Percentiles rank a stretch among this genome's conserved stretches.
These are phyloP conservation scores for Solanum lignicaule DNA, from an alignment of 257 asterid species.

Conservation along the genomic window DNA sequence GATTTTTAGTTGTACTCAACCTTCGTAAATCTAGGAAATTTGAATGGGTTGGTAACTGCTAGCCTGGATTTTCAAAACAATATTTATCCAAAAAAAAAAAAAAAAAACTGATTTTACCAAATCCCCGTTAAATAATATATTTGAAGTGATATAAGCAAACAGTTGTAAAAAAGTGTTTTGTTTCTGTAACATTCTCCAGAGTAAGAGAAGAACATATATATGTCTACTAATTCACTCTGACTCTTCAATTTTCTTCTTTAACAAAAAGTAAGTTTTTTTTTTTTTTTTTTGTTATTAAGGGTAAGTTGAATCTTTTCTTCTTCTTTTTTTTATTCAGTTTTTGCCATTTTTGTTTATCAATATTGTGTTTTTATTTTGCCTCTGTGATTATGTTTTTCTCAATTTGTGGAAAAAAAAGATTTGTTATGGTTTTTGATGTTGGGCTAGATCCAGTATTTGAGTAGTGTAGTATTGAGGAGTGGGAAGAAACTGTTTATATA, in stretches of 20 bases:
- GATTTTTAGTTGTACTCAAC: background rate
- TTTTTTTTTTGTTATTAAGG: background rate
- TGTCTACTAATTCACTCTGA: background rate
- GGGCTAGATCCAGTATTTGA: background rate
- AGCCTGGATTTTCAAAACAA: background rate
- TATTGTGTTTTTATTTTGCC: background rate
- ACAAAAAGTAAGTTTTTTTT: background rate
- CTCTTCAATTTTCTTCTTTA: background rate
- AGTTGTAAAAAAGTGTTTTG: background rate
- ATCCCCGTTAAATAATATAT: background rate
- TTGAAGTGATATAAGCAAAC: background rate
- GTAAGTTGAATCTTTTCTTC: background rate
- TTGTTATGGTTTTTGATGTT: background rate
- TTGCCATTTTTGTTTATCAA: background rate
- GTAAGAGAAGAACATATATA: background rate
- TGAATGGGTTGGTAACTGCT: slow-evolving; percentile 1
- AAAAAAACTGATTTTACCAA: background rate
- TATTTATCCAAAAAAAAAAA: background rate
- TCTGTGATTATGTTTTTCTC: background rate
- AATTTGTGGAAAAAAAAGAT: background rate
- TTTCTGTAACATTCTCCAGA: background rate
- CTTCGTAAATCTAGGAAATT: background rate
- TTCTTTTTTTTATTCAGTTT: background rate
- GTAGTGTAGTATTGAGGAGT: background rate
- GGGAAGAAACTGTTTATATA: background rate